These are phyloP conservation scores for Rubia peregrina DNA, from an alignment of 305 asterid species.

Conservation along the genomic window DNA sequence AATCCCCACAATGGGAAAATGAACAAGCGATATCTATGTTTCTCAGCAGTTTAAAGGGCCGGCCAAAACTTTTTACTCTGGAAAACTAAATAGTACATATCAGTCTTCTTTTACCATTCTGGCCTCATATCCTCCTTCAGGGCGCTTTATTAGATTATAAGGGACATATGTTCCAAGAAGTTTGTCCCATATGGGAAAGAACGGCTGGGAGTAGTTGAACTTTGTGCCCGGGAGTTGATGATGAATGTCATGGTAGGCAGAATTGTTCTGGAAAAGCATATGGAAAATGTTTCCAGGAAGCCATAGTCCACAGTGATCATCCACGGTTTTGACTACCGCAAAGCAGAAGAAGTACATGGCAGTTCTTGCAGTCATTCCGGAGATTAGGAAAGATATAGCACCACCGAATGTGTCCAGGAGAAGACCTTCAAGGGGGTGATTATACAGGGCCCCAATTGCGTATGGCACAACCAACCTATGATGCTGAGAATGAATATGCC, in stretches of 20 bases:
- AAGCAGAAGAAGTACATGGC: constrained; percentile 80
- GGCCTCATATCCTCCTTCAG: constrained; percentile 88
- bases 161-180: constrained; percentile 71
- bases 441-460: constrained; percentile 84
- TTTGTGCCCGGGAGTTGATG: constrained; percentile 86
- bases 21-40: constrained; percentile 20
- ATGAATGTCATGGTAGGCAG: constrained; percentile 86
- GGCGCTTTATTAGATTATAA: constrained; percentile 52
- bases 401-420: constrained; percentile 83
- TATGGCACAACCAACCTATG: constrained; percentile 72
- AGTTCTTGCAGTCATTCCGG: constrained; percentile 88
- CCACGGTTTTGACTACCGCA: constrained; percentile 73
- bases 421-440: constrained; percentile 90
- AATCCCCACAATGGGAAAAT: constrained; percentile 9
- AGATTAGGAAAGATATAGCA: constrained; percentile 72
- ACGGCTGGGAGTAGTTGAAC: constrained; percentile 83
- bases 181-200: constrained; percentile 86
- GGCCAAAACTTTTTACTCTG: constrained; percentile 16
- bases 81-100: constrained; percentile 13
- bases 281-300: constrained; percentile 85
- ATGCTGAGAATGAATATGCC: constrained; percentile 80
- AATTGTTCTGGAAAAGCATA: constrained; percentile 59
- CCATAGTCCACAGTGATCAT: constrained; percentile 92
- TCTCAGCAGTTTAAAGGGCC: constrained; percentile 7
- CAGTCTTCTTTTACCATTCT: constrained; percentile 56